Conservation (phyloP, 2,329 filamentous ascomycete genomes). For the Cladosporium sp. region DNA sequence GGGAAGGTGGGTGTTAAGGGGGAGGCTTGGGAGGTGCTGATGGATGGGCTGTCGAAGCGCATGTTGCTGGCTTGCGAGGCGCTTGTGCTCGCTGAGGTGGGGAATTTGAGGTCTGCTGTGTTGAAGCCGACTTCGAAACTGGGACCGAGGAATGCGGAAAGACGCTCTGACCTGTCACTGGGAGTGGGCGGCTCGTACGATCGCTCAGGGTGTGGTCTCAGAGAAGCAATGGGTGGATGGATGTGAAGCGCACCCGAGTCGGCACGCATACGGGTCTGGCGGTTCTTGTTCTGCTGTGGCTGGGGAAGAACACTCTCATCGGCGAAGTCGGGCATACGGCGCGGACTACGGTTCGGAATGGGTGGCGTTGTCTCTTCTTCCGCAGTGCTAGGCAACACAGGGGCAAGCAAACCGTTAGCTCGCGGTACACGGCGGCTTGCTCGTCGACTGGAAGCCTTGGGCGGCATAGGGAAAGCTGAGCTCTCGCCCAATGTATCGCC, state of each 20-base stretch:
- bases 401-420: not conserved
- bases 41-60: conserved; percentile 15
- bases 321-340: conserved; percentile 9
- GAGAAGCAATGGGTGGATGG: not conserved
- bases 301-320: conserved; percentile 9
- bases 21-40: conserved; percentile 22
- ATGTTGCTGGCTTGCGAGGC: conserved; percentile 7
- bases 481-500: not conserved
- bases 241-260: conserved; percentile 5
- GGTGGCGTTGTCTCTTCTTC: conserved; percentile 16
- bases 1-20: conserved; percentile 20
- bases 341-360: conserved; percentile 19
- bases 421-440: conserved; percentile 2
- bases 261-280: conserved; percentile 1
- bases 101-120: not conserved
- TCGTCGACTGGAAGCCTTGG: conserved; percentile 3
- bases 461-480: conserved; percentile 11
- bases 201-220: not conserved
- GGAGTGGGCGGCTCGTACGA: conserved; percentile 5
- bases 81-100: conserved; percentile 7
- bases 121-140: conserved; percentile 16
- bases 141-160: conserved; percentile 5
- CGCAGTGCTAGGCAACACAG: conserved; percentile 3
- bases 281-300: not conserved
- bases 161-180: conserved; percentile 1